phyloP scores from a whole-genome alignment of 2,329 filamentous ascomycete genomes.

The Phaeoacremonium minimum region DNA sequence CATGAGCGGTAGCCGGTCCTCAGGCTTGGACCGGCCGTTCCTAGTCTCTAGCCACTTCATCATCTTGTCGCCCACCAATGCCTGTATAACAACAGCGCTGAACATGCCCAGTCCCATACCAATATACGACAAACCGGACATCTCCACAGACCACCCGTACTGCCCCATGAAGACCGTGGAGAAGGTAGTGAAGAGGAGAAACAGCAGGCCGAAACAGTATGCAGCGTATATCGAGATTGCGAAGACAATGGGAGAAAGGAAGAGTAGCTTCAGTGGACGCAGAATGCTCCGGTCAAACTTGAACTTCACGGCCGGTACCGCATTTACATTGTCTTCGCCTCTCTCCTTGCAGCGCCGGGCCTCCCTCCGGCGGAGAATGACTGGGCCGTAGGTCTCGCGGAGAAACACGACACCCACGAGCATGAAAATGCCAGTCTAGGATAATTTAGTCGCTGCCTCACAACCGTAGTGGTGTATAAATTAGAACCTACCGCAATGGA shows the following conservation, averaged over 20 bases:
- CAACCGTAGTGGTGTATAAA: too few relatives aligned
- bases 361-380: constrained; percentile 16
- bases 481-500: constrained; percentile 34
- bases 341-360: background rate
- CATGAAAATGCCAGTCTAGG: constrained; percentile 24
- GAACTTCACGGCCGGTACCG: constrained; percentile 22
- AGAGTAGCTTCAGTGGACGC: constrained; percentile 43
- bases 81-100: too few relatives aligned
- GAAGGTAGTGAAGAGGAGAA: constrained; percentile 33
- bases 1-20: constrained; percentile 36
- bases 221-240: constrained; percentile 31
- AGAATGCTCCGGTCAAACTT: too few relatives aligned
- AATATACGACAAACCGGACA: constrained; percentile 37
- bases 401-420: constrained; percentile 30
- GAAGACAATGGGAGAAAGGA: constrained; percentile 49
- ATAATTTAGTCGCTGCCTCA: too few relatives aligned
- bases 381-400: constrained; percentile 34
- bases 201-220: constrained; percentile 29
- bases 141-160: constrained; percentile 22
- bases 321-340: constrained; percentile 7
- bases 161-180: constrained; percentile 28
- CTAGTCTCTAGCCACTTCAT: too few relatives aligned
- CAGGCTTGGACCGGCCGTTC: constrained; percentile 19
- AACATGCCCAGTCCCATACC: constrained; percentile 39
- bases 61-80: constrained; percentile 2